Percentiles rank a stretch among this genome's conserved stretches.
Evolutionary conservation across 331 rosid species (phyloP).

Genomic region (Malus hybrid): DNA sequence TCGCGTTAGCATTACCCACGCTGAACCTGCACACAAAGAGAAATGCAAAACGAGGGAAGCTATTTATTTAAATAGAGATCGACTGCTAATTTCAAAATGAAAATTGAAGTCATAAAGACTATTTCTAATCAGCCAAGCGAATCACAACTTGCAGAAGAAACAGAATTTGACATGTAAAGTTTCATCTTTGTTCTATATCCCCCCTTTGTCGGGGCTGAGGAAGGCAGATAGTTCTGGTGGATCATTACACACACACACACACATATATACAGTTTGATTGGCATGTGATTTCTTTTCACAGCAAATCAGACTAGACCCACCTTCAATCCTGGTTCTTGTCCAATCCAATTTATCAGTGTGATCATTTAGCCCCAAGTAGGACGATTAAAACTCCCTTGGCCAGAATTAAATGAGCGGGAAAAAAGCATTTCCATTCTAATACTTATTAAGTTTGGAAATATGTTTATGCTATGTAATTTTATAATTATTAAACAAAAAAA

Average conservation of each 20-base stretch:
- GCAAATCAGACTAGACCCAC: too few relatives aligned
- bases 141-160: not conserved
- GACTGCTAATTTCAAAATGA: not conserved
- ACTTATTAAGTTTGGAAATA: not conserved
- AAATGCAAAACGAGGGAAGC: not conserved
- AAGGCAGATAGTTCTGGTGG: not conserved
- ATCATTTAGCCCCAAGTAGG: too few relatives aligned
- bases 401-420: too few relatives aligned
- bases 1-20: conserved; percentile 47
- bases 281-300: not conserved
- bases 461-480: not conserved
- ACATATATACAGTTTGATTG: not conserved
- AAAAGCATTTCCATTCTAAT: not conserved
- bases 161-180: not conserved
- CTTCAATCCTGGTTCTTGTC: too few relatives aligned
- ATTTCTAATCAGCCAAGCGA: not conserved
- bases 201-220: not conserved
- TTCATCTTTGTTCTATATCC: not conserved
- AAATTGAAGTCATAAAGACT: not conserved
- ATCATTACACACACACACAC: not conserved
- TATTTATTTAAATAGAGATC: not conserved
- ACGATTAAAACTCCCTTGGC: too few relatives aligned
- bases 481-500: not conserved
- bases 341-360: too few relatives aligned
- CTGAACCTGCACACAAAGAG: conserved; percentile 31